phyloP scores from a whole-genome alignment of 2,329 filamentous ascomycete species.

The Penicillium sp. region DNA sequence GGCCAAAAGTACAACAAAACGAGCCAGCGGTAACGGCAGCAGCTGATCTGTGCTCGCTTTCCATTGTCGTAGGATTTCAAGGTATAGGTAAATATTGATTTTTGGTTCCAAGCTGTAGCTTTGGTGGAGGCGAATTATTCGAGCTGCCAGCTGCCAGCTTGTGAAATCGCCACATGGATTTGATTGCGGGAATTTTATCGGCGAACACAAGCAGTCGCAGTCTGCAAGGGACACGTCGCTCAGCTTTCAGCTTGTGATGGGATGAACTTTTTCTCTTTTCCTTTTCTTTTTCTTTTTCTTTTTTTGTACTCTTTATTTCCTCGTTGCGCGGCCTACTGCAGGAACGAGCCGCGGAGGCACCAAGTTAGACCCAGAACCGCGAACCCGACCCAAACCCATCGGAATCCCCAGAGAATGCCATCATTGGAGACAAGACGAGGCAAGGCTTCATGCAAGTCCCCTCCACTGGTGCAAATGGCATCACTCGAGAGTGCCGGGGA shows the following conservation, averaged over 20 bases:
- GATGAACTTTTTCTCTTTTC: slow-evolving; percentile 7
- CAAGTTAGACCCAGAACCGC: slow-evolving; percentile 1
- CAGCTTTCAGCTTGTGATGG: slow-evolving; percentile 5
- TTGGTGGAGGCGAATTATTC: slow-evolving; percentile 6
- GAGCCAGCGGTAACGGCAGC: not conserved
- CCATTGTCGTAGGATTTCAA: too few relatives aligned
- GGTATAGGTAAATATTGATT: not conserved
- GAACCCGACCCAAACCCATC: too few relatives aligned
- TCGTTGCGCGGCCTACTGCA: slow-evolving; percentile 40
- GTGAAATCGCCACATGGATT: slow-evolving; percentile 2
- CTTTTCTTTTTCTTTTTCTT: slow-evolving; percentile 5
- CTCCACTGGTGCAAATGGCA: not conserved
- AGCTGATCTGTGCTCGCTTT: not conserved
- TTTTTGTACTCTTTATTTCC: slow-evolving; percentile 5
- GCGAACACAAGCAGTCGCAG: not conserved
- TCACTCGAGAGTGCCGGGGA: not conserved
- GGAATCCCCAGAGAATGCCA: not conserved
- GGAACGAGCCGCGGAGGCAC: slow-evolving; percentile 38
- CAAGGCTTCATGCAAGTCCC: slow-evolving; percentile 2
- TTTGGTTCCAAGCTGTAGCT: too few relatives aligned
- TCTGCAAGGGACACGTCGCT: not conserved
- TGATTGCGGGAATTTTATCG: slow-evolving; percentile 4
- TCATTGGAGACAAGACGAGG: slow-evolving; percentile 1
- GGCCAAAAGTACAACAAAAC: slow-evolving; percentile 19
- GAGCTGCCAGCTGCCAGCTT: not conserved